Percentiles rank a stretch among this genome's conserved stretches.
Evolutionary conservation across 2,329 filamentous ascomycete species (phyloP).

Genomic region (Podosphaera fusca): DNA sequence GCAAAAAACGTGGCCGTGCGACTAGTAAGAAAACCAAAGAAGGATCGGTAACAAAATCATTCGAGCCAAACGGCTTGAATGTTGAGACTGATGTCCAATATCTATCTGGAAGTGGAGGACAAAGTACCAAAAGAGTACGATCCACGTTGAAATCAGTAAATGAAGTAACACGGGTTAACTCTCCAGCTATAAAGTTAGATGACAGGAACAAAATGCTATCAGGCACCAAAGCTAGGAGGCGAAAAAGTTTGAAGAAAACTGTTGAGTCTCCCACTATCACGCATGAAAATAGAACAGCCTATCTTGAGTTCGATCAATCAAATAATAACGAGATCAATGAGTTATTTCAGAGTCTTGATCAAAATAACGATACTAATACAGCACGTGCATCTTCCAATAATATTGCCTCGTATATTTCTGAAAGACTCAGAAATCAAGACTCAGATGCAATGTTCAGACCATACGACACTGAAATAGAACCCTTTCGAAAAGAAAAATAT

Average conservation of each 20-base stretch:
- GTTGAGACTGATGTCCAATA: slow-evolving; percentile 10
- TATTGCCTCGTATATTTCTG: not conserved
- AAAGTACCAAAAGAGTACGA: slow-evolving; percentile 8
- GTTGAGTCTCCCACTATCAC: not conserved
- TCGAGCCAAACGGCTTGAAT: slow-evolving; percentile 10
- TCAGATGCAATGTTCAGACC: not conserved
- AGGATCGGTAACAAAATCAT: slow-evolving; percentile 4
- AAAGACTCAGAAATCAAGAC: not conserved
- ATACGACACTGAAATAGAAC: slow-evolving; percentile 11
- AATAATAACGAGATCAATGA: not conserved
- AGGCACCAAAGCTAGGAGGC: slow-evolving; percentile 7
- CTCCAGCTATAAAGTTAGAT: slow-evolving; percentile 3
- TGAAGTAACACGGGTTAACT: slow-evolving; percentile 5
- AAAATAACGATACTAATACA: not conserved
- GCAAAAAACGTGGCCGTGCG: slow-evolving; percentile 11
- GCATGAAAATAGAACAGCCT: not conserved
- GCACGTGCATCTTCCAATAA: not conserved
- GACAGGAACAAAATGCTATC: slow-evolving; percentile 2
- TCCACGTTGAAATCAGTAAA: slow-evolving; percentile 13
- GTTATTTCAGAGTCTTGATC: no score
- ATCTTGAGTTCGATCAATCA: not conserved
- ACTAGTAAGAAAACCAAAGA: slow-evolving; percentile 8
- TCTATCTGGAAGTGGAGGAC: slow-evolving; percentile 8
- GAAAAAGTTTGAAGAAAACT: slow-evolving; percentile 7
- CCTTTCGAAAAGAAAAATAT: slow-evolving; percentile 10